phyloP scores from a whole-genome alignment of 1,284 basidiomycete genomes.

The Termitomyces sp. region DNA sequence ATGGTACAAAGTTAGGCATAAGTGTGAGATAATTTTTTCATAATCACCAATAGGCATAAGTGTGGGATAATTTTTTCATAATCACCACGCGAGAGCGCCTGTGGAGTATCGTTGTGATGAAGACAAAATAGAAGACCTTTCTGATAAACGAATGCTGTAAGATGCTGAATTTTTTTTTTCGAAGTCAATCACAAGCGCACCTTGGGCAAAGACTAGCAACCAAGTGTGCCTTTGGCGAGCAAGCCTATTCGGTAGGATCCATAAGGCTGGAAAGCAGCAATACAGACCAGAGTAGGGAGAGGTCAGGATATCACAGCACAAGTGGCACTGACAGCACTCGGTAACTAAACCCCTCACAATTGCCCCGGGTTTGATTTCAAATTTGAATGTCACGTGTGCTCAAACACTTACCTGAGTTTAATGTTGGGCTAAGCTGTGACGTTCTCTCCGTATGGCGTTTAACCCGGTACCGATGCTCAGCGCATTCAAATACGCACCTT shows the following conservation, averaged over 20 bases:
- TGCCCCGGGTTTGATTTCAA: too few relatives aligned
- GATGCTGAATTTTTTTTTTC: too few relatives aligned
- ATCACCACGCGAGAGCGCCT: not conserved
- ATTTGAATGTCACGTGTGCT: not conserved
- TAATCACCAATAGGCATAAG: not conserved
- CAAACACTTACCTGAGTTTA: not conserved
- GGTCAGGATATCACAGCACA: not conserved
- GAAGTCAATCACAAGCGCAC: too few relatives aligned
- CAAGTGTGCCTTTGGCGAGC: not conserved
- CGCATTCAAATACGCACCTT: slow-evolving; percentile 1
- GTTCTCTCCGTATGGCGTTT: not conserved
- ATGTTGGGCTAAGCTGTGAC: too few relatives aligned
- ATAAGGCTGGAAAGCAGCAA: not conserved
- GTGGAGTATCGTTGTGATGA: not conserved
- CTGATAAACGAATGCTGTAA: not conserved
- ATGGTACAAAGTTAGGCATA: not conserved
- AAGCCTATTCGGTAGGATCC: not conserved
- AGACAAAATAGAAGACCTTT: too few relatives aligned
- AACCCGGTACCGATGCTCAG: not conserved
- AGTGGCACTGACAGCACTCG: not conserved
- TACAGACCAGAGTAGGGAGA: not conserved
- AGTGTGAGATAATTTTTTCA: not conserved
- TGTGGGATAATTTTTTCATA: not conserved
- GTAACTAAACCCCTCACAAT: too few relatives aligned
- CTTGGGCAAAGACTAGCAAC: too few relatives aligned